Conservation (phyloP, 805 yeast genomes). For the Metschnikowia aberdeeniae region DNA sequence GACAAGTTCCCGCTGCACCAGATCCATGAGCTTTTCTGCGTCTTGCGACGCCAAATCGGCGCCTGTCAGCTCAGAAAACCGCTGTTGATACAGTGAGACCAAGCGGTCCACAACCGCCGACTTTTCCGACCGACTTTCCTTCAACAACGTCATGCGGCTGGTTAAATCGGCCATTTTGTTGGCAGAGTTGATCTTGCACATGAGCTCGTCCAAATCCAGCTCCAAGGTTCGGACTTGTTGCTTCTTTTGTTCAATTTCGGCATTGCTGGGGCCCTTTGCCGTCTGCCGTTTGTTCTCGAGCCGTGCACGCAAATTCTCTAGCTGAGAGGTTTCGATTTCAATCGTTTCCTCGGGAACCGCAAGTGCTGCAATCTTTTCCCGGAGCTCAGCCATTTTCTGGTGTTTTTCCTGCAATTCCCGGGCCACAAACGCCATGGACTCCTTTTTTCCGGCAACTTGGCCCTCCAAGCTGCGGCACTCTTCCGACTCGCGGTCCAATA, state of each 20-base stretch:
- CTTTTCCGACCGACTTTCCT: conserved; percentile 36
- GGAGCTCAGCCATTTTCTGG: neutral
- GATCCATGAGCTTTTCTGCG: conserved; percentile 12
- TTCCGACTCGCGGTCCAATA: neutral
- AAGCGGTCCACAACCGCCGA: conserved; percentile 26
- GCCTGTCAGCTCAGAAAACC: conserved; percentile 19
- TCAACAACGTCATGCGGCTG: conserved; percentile 48
- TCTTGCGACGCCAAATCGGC: conserved; percentile 13
- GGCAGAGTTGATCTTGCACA: conserved; percentile 45
- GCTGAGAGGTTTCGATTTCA: conserved; percentile 39
- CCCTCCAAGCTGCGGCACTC: neutral
- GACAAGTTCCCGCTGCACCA: neutral
- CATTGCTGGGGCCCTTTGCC: conserved; percentile 24
- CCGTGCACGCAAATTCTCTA: conserved; percentile 36
- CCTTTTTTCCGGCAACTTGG: conserved; percentile 27
- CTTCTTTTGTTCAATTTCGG: conserved; percentile 37
- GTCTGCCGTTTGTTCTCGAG: conserved; percentile 22
- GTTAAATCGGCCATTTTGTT: conserved; percentile 57
- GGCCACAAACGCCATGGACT: conserved; percentile 36
- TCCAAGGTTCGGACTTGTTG: conserved; percentile 28
- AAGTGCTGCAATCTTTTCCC: conserved; percentile 31
- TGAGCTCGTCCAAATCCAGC: conserved; percentile 46
- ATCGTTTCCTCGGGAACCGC: conserved; percentile 45
- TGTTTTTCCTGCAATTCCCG: neutral
- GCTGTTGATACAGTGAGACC: conserved; percentile 17